Percentiles rank a stretch among this genome's conserved stretches.
Conservation (phyloP, 2,329 filamentous ascomycete genomes). For the Anthostomella pinea region DNA sequence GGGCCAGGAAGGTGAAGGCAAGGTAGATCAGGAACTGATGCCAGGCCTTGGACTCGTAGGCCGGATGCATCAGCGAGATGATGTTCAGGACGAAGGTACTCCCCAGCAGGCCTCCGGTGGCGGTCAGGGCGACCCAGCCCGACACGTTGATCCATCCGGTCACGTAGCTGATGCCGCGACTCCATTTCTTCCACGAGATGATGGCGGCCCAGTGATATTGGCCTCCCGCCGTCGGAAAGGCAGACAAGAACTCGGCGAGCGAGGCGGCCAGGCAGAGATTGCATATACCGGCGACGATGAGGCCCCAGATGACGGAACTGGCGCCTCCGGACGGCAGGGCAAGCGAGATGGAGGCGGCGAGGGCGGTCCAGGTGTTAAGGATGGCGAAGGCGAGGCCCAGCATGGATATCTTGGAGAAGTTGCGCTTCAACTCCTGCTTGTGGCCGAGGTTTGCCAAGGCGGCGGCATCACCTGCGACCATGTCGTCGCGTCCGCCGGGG, state of each 20-base stretch:
- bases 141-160: slow-evolving; percentile 72
- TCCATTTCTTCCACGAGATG: slow-evolving; percentile 58
- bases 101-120: slow-evolving; percentile 65
- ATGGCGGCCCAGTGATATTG: slow-evolving; percentile 73
- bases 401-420: slow-evolving; percentile 48
- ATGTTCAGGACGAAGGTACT: slow-evolving; percentile 65
- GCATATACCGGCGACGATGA: slow-evolving; percentile 61
- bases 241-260: slow-evolving; percentile 68
- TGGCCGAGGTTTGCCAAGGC: slow-evolving; percentile 45
- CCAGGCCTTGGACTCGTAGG: slow-evolving; percentile 59
- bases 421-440: slow-evolving; percentile 48
- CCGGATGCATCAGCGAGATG: slow-evolving; percentile 58
- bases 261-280: slow-evolving; percentile 68
- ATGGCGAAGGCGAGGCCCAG: slow-evolving; percentile 42
- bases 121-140: slow-evolving; percentile 69
- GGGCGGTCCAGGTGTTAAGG: slow-evolving; percentile 49
- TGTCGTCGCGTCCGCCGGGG: slow-evolving; percentile 4
- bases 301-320: slow-evolving; percentile 70
- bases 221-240: slow-evolving; percentile 58
- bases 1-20: slow-evolving; percentile 57
- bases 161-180: slow-evolving; percentile 63
- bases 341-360: slow-evolving; percentile 45
- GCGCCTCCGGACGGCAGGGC: slow-evolving; percentile 68
- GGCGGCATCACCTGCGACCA: slow-evolving; percentile 30
- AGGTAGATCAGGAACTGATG: slow-evolving; percentile 74